Base-by-base conservation (phyloP, 768 basidiomycete species). In the Dacryopinax primogenitus region DNA sequence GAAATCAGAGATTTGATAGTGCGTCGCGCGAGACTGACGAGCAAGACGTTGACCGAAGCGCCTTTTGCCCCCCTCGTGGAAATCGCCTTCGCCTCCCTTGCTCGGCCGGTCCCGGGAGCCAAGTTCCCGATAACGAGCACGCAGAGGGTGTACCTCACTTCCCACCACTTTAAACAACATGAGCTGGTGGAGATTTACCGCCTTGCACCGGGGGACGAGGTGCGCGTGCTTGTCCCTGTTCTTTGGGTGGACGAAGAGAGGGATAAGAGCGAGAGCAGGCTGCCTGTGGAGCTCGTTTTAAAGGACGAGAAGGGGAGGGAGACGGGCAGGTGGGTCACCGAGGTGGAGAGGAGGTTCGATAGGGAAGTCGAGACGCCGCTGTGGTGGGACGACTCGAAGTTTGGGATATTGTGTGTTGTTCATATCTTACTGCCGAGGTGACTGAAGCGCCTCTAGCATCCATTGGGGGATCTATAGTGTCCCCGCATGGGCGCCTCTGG, bases 341-440 rank as follows among this genome's bases (percentile, higher is more conserved):
- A 58, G 51, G 51, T 58, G 26, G 71, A 77, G 6, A 74, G 78
- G 36, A 71, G 72, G 0, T 83, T 80, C 77, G 77, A 75, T 1
- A 69, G 74, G 0, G 76, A 79, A 33, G 68, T 73, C 44, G 71
- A 67, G 34, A 73, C 76, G 16, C 66, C 82, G 64, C 74, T 72
- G 63, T 21, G 82, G 81, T 84, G 78, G 77, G 78, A 74, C 65
- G 73, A 77, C 41, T 81, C 79, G 15, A 84, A 83, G 71, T 83
- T 76, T 68, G 83, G 83, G 13, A 83, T 83, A 21, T 83, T 82
- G 82, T 83, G 68, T 70, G 80, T 68, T 30, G 7, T 21, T 26
- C 34, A 62, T 44, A 37, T 36, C 63, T 65, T 61, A 67, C 63
- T 23, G 9, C 11, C 45, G 23, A 23, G 45, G 12, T 63, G 26